Conservation (phyloP, 2,329 filamentous ascomycete species). For the Macrophomina tecta region DNA sequence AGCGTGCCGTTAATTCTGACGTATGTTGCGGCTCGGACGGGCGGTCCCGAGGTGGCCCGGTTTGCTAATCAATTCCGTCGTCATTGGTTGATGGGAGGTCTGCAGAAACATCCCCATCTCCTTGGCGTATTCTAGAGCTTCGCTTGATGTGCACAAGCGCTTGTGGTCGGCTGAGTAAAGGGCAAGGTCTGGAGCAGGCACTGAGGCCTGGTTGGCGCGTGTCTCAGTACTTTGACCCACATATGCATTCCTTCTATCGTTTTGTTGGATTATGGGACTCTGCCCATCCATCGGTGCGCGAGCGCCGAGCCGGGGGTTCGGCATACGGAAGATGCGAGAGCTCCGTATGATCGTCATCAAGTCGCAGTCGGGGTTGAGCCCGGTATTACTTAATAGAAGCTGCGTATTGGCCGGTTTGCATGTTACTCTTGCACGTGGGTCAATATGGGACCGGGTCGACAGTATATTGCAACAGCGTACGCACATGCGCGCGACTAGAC, state of each 20-base stretch:
- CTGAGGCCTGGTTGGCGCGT: neutral
- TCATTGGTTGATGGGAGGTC: neutral
- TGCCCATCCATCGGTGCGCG: neutral
- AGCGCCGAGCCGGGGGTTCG: neutral
- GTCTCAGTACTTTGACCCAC: too few relatives aligned
- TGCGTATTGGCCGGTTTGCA: neutral
- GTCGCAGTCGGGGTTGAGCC: neutral
- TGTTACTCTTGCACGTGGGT: too few relatives aligned
- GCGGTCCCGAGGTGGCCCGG: neutral
- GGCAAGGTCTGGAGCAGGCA: neutral
- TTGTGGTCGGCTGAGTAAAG: neutral
- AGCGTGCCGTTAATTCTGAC: slow-evolving; percentile 1
- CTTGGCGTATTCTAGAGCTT: neutral
- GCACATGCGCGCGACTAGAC: too few relatives aligned
- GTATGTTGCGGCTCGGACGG: neutral
- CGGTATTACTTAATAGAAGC: neutral
- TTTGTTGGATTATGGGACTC: too few relatives aligned
- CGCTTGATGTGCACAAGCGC: neutral
- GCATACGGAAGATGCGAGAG: slow-evolving; percentile 6
- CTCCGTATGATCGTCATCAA: slow-evolving; percentile 7
- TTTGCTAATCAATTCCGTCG: neutral
- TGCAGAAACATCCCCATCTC: neutral
- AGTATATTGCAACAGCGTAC: too few relatives aligned
- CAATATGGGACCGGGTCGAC: too few relatives aligned
- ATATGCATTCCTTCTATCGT: neutral